A percentile compares a stretch with the other conserved stretches of the same genome.
Evolutionary conservation across 2,329 filamentous ascomycete species (phyloP).

Genomic region (Colletotrichum costaricense): DNA sequence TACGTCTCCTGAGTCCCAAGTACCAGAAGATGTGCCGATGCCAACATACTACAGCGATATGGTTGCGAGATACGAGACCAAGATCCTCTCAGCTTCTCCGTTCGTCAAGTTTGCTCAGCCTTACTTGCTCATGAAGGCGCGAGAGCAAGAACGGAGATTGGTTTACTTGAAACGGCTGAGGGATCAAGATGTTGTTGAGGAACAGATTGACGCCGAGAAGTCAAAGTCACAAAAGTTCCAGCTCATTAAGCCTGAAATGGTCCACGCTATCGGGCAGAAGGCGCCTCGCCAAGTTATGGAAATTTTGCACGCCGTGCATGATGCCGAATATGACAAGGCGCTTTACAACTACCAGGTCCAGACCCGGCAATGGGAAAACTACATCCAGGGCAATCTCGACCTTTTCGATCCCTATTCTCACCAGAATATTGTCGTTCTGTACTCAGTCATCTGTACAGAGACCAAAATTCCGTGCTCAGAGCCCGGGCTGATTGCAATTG

Average conservation of each 20-base stretch:
- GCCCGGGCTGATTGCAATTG: constrained; percentile 88
- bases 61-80: constrained; percentile 92
- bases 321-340: constrained; percentile 96
- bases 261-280: constrained; percentile 83
- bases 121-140: constrained; percentile 90
- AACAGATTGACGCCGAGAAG: constrained; percentile 69
- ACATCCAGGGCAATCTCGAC: constrained; percentile 87
- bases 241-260: constrained; percentile 95
- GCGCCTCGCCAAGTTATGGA: constrained; percentile 91
- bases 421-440: constrained; percentile 94
- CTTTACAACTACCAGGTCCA: constrained; percentile 94
- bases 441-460: constrained; percentile 92
- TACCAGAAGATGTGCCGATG: constrained; percentile 83
- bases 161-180: constrained; percentile 84
- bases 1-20: constrained; percentile 62
- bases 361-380: constrained; percentile 95
- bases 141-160: constrained; percentile 88
- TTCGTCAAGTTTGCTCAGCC: constrained; percentile 97
- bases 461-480: constrained; percentile 95
- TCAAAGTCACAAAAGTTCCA: constrained; percentile 80
- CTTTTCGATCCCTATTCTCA: constrained; percentile 96
- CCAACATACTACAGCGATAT: constrained; percentile 96
- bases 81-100: constrained; percentile 92
- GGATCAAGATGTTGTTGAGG: constrained; percentile 76
- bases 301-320: constrained; percentile 92